These are phyloP conservation scores for Anthoceros angustus DNA, from an alignment of 225 moss, liverwort and hornwort genomes.

Conservation along the genomic window DNA sequence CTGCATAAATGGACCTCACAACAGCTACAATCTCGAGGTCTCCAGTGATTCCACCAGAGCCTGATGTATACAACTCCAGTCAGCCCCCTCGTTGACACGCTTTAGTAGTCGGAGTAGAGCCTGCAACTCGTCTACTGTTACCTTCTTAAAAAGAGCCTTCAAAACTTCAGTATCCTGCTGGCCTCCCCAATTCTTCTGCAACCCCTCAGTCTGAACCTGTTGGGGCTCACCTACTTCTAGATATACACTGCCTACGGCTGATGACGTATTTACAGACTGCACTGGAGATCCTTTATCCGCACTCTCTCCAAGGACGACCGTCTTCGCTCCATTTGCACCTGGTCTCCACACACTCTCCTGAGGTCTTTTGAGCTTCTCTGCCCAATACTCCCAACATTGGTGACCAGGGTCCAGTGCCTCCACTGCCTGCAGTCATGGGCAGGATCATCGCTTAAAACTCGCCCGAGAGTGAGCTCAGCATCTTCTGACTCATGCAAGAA, in stretches of 20 bases:
- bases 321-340: conserved; percentile 12
- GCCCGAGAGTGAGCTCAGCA: neutral
- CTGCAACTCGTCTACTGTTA: conserved; percentile 25
- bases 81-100: conserved; percentile 26
- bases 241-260: conserved; percentile 4
- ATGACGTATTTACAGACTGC: conserved; percentile 14
- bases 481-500: neutral
- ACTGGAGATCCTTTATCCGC: neutral
- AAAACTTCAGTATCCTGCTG: conserved; percentile 18
- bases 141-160: conserved; percentile 27
- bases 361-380: conserved; percentile 13
- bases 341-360: conserved; percentile 16
- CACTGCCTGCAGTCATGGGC: conserved; percentile 17
- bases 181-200: conserved; percentile 8
- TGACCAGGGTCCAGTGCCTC: conserved; percentile 33
- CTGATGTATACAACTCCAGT: conserved; percentile 32
- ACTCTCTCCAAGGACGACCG: neutral
- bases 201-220: conserved; percentile 2
- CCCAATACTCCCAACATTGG: conserved; percentile 29
- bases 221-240: conserved; percentile 8
- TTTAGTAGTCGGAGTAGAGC: conserved; percentile 24
- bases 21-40: neutral
- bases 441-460: no score
- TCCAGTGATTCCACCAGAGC: conserved; percentile 29
- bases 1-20: no score